These are phyloP conservation scores for Tetraselmis chui DNA, from an alignment of 139 green algal genomes.

Conservation along the genomic window DNA sequence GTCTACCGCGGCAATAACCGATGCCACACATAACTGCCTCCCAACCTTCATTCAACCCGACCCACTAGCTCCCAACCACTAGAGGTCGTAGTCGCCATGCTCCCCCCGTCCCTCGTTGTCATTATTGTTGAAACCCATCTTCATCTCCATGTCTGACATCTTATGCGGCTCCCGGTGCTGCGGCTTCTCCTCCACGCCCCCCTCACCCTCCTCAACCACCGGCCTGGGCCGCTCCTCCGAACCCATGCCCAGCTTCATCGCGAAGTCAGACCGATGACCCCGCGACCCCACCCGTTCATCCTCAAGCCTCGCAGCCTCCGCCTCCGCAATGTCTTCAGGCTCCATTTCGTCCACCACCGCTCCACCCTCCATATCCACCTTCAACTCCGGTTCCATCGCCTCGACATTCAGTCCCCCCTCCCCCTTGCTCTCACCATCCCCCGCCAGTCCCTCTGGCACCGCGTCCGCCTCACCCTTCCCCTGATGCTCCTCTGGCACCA, in stretches of 20 bases:
- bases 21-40: no score
- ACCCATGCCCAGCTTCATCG: background rate
- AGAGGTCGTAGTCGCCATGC: background rate
- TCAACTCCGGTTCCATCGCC: background rate
- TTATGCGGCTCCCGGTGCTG: no score
- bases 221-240: no score
- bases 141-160: background rate
- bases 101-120: background rate
- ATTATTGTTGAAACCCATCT: background rate
- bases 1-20: no score
- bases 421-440: background rate
- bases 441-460: no score
- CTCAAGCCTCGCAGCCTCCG: background rate
- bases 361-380: background rate
- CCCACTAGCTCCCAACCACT: no score
- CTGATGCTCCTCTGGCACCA: no score
- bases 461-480: background rate
- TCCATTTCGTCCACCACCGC: background rate
- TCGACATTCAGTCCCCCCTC: background rate
- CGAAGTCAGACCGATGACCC: background rate
- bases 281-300: background rate
- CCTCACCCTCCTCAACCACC: no score
- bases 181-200: no score
- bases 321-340: background rate
- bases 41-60: no score